These are phyloP conservation scores for Botrytis pseudocinerea DNA, from an alignment of 2,329 filamentous ascomycete species.

Conservation along the genomic window DNA sequence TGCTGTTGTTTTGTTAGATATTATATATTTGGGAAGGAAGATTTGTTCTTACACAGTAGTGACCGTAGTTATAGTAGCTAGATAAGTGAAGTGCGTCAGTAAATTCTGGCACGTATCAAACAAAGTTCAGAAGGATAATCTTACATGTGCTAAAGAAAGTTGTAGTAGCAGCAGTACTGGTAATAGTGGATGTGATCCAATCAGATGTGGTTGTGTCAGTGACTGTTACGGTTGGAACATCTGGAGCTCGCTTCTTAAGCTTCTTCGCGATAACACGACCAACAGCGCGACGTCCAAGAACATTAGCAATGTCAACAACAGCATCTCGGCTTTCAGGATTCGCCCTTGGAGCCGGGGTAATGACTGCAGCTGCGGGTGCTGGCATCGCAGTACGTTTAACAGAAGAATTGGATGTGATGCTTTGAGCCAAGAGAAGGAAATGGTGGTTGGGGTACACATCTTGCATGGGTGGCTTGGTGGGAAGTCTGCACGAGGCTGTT, in stretches of 20 bases:
- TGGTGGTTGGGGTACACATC: constrained; percentile 15
- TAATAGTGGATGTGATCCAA: constrained; percentile 21
- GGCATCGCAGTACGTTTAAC: not conserved
- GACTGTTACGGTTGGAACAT: constrained; percentile 18
- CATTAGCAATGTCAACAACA: constrained; percentile 9
- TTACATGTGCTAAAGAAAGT: constrained; percentile 22
- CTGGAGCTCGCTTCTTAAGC: constrained; percentile 23
- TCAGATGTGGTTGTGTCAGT: constrained; percentile 18
- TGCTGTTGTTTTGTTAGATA: constrained; percentile 6
- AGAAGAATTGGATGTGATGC: constrained; percentile 2
- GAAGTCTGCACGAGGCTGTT: constrained; percentile 17
- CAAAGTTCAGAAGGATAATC: not conserved
- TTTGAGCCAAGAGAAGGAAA: constrained; percentile 17
- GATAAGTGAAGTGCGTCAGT: not conserved
- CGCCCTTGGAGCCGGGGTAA: constrained; percentile 12
- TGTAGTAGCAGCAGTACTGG: constrained; percentile 11
- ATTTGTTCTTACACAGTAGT: constrained; percentile 10
- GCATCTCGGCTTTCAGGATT: constrained; percentile 4
- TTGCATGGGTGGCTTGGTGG: not conserved
- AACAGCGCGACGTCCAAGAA: constrained; percentile 21
- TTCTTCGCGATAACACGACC: constrained; percentile 14
- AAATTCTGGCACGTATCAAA: not conserved
- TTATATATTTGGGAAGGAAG: not conserved
- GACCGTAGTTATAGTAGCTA: constrained; percentile 13
- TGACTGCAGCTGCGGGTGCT: not conserved